Evolutionary conservation across 805 yeast genomes (phyloP).

Genomic region (Zygoascus biomembranicola): DNA sequence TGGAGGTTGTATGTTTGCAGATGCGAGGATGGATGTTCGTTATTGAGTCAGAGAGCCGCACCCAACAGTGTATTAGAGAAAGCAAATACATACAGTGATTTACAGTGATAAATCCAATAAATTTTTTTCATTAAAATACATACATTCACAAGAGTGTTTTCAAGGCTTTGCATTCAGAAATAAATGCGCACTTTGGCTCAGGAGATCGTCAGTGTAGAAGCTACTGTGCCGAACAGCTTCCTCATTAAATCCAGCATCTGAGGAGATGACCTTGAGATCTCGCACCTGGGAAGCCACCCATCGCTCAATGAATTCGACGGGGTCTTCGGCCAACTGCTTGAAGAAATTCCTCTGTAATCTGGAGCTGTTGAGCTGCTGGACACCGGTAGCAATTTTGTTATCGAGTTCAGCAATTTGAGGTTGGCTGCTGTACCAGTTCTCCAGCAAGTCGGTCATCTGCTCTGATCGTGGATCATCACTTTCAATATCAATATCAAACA

Average conservation of each 20-base stretch:
- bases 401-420: slow-evolving; percentile 37
- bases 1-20: no score
- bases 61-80: no score
- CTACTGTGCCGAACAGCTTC: slow-evolving; percentile 79
- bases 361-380: slow-evolving; percentile 43
- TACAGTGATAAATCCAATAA: no score
- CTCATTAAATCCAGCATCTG: slow-evolving; percentile 86
- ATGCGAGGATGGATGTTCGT: no score
- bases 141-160: background rate
- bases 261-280: slow-evolving; percentile 74
- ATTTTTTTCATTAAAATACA: no score
- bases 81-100: no score
- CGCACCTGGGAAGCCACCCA: slow-evolving; percentile 78
- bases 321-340: slow-evolving; percentile 63
- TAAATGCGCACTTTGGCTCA: slow-evolving; percentile 71
- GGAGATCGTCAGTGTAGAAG: slow-evolving; percentile 70
- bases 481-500: slow-evolving; percentile 66
- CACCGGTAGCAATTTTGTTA: slow-evolving; percentile 36
- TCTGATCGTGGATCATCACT: slow-evolving; percentile 32
- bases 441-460: slow-evolving; percentile 30
- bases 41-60: no score
- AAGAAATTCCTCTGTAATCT: slow-evolving; percentile 72
- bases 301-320: slow-evolving; percentile 61
- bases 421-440: slow-evolving; percentile 34
- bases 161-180: slow-evolving; percentile 34